Conservation (phyloP, 1,284 basidiomycete genomes). For the Meripilus lineatus region DNA sequence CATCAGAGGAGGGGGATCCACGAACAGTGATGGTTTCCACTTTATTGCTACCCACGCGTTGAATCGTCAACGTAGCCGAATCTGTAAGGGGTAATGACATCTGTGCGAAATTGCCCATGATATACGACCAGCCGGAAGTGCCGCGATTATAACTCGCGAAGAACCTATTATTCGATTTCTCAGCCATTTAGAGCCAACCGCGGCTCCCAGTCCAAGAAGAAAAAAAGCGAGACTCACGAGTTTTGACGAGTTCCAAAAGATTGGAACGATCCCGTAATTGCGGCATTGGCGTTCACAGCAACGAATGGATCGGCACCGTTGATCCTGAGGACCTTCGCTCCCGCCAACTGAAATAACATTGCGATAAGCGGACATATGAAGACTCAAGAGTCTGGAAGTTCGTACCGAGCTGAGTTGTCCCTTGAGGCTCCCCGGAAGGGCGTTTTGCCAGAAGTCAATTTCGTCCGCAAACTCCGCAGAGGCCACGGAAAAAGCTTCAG, state of each 20-base stretch:
- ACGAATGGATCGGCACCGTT: constrained; percentile 48
- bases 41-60: constrained; percentile 35
- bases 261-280: constrained; percentile 37
- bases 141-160: constrained; percentile 35
- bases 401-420: constrained; percentile 44
- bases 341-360: constrained; percentile 47
- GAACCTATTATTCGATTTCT: constrained; percentile 23
- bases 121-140: constrained; percentile 46
- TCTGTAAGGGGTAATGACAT: constrained; percentile 51
- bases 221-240: constrained; percentile 23
- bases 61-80: constrained; percentile 43
- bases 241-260: constrained; percentile 49
- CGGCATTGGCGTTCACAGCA: constrained; percentile 49
- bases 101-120: constrained; percentile 60
- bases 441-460: constrained; percentile 49
- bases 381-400: constrained; percentile 1
- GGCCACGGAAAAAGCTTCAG: constrained; percentile 51
- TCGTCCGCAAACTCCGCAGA: constrained; percentile 49
- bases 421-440: constrained; percentile 42
- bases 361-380: background rate
- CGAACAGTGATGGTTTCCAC: constrained; percentile 42
- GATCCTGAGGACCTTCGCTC: constrained; percentile 49
- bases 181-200: background rate
- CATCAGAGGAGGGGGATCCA: constrained; percentile 1
- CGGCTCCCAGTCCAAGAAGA: background rate